These are phyloP conservation scores for Letharia columbiana DNA, from an alignment of 495 filamentous ascomycete species.

Conservation along the genomic window DNA sequence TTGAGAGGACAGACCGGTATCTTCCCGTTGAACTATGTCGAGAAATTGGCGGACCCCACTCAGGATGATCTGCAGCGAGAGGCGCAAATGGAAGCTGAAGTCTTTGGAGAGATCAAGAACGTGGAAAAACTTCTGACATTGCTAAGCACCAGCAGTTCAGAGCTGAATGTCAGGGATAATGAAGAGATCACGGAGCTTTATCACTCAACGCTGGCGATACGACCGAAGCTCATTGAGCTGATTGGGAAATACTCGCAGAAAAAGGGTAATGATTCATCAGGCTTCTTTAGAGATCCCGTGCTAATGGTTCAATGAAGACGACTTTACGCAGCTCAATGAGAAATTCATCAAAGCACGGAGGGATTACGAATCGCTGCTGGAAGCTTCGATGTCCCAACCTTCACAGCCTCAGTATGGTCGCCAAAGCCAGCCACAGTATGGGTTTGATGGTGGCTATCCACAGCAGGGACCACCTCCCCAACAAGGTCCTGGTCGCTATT, in stretches of 20 bases:
- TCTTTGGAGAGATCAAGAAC: conserved; percentile 97
- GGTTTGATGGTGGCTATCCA: conserved; percentile 46
- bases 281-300: background rate
- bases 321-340: conserved; percentile 96
- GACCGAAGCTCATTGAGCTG: conserved; percentile 93
- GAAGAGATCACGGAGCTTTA: conserved; percentile 92
- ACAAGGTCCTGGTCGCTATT: conserved; percentile 61
- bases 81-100: conserved; percentile 94
- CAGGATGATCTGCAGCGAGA: conserved; percentile 90
- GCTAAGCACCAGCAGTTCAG: conserved; percentile 87
- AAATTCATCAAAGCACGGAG: conserved; percentile 98
- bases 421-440: conserved; percentile 53
- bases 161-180: conserved; percentile 77
- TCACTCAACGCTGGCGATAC: conserved; percentile 85
- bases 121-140: conserved; percentile 93
- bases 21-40: conserved; percentile 97
- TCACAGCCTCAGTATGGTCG: conserved; percentile 61
- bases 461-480: conserved; percentile 47
- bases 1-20: conserved; percentile 91
- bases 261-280: conserved; percentile 56
- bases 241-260: conserved; percentile 99
- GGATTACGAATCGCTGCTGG: conserved; percentile 92
- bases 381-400: conserved; percentile 89
- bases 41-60: conserved; percentile 92
- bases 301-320: conserved; percentile 49